These are phyloP conservation scores for Gilbertella persicaria DNA, from an alignment of 371 early-diverging fungal genomes.

Conservation along the genomic window DNA sequence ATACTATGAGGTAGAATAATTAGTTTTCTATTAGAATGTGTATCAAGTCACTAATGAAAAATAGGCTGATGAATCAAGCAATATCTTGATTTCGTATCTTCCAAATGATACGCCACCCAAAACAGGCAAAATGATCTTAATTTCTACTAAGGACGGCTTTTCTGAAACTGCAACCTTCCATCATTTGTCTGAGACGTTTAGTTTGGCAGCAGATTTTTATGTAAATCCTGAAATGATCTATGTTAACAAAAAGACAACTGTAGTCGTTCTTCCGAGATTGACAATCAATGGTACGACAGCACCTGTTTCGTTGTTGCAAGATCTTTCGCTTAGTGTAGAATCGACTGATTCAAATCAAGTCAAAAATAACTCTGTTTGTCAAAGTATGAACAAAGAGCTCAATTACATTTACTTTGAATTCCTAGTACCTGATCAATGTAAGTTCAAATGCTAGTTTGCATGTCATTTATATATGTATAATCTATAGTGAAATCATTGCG, in stretches of 20 bases:
- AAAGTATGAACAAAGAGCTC: constrained; percentile 19
- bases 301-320: constrained; percentile 45
- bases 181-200: constrained; percentile 38
- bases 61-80: constrained; percentile 45
- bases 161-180: constrained; percentile 37
- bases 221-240: constrained; percentile 51
- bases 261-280: constrained; percentile 43
- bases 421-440: constrained; percentile 38
- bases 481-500: constrained; percentile 22
- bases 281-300: constrained; percentile 22
- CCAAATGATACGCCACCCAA: background rate
- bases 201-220: constrained; percentile 36
- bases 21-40: background rate
- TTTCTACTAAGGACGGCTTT: constrained; percentile 40
- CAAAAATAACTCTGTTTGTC: constrained; percentile 25
- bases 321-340: constrained; percentile 30
- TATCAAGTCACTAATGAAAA: background rate
- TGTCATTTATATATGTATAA: too few species aligned
- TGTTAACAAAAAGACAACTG: constrained; percentile 44
- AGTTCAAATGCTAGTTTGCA: too few species aligned
- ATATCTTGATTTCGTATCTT: constrained; percentile 51
- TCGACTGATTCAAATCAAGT: constrained; percentile 25
- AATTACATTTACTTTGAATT: constrained; percentile 26
- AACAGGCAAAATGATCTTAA: constrained; percentile 14
- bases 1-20: constrained; percentile 42